Percentiles rank a stretch among this genome's conserved stretches.
Evolutionary conservation across 1,284 basidiomycete genomes (phyloP).

Genomic region (Leccinum proliferum): DNA sequence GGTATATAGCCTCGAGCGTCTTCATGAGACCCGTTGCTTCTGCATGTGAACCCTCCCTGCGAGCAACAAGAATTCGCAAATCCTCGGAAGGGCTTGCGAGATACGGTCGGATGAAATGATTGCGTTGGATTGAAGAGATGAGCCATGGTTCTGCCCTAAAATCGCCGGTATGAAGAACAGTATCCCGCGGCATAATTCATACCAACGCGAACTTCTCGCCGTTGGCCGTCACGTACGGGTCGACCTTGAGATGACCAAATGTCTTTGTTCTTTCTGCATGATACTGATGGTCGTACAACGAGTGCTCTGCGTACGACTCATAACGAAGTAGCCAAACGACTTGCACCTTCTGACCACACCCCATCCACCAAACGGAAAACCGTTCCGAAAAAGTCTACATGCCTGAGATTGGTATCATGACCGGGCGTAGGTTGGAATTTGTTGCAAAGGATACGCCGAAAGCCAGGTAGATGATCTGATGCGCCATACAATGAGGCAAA

Average conservation of each 20-base stretch:
- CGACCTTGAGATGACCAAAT: conserved; percentile 60
- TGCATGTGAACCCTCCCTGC: conserved; percentile 19
- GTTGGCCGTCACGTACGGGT: conserved; percentile 40
- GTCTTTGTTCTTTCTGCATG: conserved; percentile 52
- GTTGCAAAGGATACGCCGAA: too few species aligned
- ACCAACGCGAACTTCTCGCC: conserved; percentile 40
- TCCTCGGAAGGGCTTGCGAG: conserved; percentile 34
- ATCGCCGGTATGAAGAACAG: conserved; percentile 90
- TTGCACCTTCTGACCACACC: too few species aligned
- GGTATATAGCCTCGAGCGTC: conserved; percentile 75
- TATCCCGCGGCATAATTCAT: conserved; percentile 33
- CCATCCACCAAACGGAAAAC: too few species aligned
- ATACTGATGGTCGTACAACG: conserved; percentile 45
- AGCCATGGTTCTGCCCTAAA: conserved; percentile 33
- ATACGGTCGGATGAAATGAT: conserved; percentile 70
- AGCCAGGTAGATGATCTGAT: too few species aligned
- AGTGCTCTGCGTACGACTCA: conserved; percentile 63
- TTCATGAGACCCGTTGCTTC: conserved; percentile 24
- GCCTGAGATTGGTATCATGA: too few species aligned
- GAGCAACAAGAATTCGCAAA: conserved; percentile 22
- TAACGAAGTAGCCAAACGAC: conserved; percentile 40
- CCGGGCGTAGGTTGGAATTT: too few species aligned
- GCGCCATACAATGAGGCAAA: too few species aligned
- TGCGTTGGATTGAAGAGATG: conserved; percentile 29
- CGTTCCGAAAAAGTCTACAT: too few species aligned